Evolutionary conservation across 441 rosid species (phyloP), one percentile per base, ranked within the genome.

Genomic region (Kokia cookei): DNA sequence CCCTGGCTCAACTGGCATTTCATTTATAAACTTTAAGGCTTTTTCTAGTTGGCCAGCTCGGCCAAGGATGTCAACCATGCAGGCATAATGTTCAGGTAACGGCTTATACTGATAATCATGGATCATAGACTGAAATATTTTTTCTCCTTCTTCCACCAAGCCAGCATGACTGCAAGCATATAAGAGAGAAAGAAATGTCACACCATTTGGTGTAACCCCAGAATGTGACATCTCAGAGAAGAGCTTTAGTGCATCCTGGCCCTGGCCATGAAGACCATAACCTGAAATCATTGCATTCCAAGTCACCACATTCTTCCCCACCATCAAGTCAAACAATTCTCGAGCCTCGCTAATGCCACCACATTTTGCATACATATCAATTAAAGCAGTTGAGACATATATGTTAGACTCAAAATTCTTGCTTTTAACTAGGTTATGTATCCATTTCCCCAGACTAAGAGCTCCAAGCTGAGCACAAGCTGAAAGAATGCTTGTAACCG

Each of bases 111-210:
- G 76, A 75, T 78, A 74, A 65, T 62, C 68, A 74, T 76, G 73
- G 65, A 54, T 58, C 75, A 84, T 84, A 40, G 85, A 84, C 71
- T 84, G 76, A 77, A 86, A 86, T 71, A 78, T 74, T 58, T 75
- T 76, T 9, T 80, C 78, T 65, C 89, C 87, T 65, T 82, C 77
- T 53, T 72, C 80, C n/a, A 86, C 84, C 50, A 86, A 75, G 63
- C 89, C 87, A 61, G 87, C 82, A 72, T 86, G 87, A 71, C 78
- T 74, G 60, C 89, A 86, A 69, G 89, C 80, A 32, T 83, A 81
- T 15, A 81, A 73, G 66, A 83, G 77, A 37, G 81, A 81, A 11
- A 81, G 80, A 69, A 83, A 83, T 58, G 84, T 80, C 43, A 83
- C 75, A 62, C 75, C 77, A 19, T 79, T 77, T 54, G 86, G 86